Base-by-base conservation (phyloP, 805 yeast genomes). In the Debaryomyces castellii region DNA sequence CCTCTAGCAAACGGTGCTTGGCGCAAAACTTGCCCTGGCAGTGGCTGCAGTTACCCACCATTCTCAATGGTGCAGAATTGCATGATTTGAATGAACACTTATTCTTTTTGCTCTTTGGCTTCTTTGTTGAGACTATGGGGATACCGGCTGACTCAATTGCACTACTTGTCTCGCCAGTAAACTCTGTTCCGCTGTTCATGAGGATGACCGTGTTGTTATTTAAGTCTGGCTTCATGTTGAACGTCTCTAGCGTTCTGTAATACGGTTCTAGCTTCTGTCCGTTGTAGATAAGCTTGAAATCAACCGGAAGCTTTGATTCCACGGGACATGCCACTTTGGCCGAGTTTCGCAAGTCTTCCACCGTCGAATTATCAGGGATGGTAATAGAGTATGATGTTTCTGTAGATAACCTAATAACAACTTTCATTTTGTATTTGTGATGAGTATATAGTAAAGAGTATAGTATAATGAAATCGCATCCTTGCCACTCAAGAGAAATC, bases 1-100 rank as follows among this genome's bases (percentile, higher is more conserved):
- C 89, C 66, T 89, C 97, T 68, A 90, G 73, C 45, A 89, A 73
- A 46, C 97, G 78, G 69, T 89, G 97, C 58, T 86, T 85, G 25
- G 92, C 85, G 66, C 97, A 89, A 64, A 81, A 89, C 58, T 84
- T 85, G 38, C 96, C 95, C 40, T 80, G 80, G 64, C 97, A 89
- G 60, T 83, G 86, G 44, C 82, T 78, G 64, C 97, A 89, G 62
- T 85, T 90, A 40, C 97, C 97, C 37, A 88, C 83, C 73, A 80
- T 74, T 53, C 82, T 69, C 40, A 79, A 67, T 0, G 91, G 88
- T 10, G 80, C 70, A n/a, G 85, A 75, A 17, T 77, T 71, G 67
- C 96, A 89, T 23, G 70, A 58, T 25, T 64, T 66, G 63, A 81
- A 81, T 18, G 83, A 69, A 63, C 85, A 80, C 49, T 64, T 69